Percentiles rank a stretch among this genome's conserved stretches.
Conservation (phyloP, 2,329 filamentous ascomycete genomes). For the Penicillium sp. region DNA sequence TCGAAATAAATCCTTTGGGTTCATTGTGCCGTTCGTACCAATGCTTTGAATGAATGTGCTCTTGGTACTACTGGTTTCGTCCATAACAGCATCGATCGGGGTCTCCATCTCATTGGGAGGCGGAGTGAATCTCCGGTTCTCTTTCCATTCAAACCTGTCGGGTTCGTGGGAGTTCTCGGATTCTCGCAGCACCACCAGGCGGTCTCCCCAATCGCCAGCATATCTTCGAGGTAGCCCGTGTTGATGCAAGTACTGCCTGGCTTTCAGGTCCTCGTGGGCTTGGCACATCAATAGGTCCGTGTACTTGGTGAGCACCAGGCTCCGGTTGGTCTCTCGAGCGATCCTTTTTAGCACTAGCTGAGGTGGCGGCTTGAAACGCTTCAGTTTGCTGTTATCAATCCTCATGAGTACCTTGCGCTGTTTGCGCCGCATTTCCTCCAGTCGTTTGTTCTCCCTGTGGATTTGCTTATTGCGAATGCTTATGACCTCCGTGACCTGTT, state of each 20-base stretch:
- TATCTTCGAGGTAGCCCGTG: slow-evolving; percentile 27
- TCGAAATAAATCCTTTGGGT: neutral
- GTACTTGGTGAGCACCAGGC: neutral
- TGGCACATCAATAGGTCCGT: slow-evolving; percentile 31
- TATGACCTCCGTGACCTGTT: slow-evolving; percentile 17
- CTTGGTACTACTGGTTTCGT: neutral
- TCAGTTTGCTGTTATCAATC: slow-evolving; percentile 33
- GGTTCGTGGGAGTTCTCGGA: slow-evolving; percentile 1
- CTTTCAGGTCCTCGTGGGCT: slow-evolving; percentile 29
- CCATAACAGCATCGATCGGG: neutral
- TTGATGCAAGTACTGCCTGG: slow-evolving; percentile 31
- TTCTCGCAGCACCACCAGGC: slow-evolving; percentile 19
- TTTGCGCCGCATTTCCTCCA: slow-evolving; percentile 35
- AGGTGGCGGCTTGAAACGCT: slow-evolving; percentile 21
- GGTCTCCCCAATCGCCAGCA: slow-evolving; percentile 35
- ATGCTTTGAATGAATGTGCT: neutral
- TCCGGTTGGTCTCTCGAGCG: slow-evolving; percentile 18
- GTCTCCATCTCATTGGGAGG: neutral
- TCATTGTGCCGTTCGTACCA: neutral
- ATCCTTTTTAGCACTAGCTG: slow-evolving; percentile 30
- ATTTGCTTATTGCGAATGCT: slow-evolving; percentile 26
- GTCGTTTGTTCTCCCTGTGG: slow-evolving; percentile 25
- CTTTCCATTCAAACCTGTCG: slow-evolving; percentile 20
- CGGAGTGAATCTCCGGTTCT: slow-evolving; percentile 5
- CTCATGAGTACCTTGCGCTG: slow-evolving; percentile 33